Evolutionary conservation across 257 asterid species (phyloP).

Genomic region (Przewalskia tangutica): DNA sequence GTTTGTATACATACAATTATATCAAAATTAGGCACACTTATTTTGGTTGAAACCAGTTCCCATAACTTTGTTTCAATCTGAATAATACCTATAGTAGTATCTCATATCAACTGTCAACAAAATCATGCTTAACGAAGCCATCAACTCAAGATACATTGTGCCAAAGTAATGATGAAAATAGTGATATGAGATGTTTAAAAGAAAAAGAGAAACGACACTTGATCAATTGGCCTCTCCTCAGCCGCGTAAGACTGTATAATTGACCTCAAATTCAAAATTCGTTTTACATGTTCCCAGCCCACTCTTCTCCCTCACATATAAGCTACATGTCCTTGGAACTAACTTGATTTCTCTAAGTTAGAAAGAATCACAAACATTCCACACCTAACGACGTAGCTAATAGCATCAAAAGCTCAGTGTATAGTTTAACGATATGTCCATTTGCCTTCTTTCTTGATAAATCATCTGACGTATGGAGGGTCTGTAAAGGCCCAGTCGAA

Average conservation of each 20-base stretch:
- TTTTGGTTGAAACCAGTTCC: neutral
- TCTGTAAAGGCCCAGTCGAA: slow-evolving; percentile 75
- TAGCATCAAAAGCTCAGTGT: neutral
- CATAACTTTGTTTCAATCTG: neutral
- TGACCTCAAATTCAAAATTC: neutral
- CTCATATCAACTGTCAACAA: neutral
- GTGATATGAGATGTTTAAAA: neutral
- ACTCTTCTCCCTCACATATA: neutral
- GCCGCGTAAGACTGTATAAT: neutral
- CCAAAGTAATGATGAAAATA: neutral
- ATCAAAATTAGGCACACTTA: neutral
- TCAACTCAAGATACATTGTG: neutral
- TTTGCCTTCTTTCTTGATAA: neutral
- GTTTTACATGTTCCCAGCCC: neutral
- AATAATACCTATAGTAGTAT: neutral
- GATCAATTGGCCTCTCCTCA: neutral
- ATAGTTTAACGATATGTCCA: neutral
- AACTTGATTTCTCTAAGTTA: neutral
- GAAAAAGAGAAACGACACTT: neutral
- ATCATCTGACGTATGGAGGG: slow-evolving; percentile 71
- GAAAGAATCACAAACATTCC: neutral
- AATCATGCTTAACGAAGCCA: neutral
- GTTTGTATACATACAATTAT: too few species aligned
- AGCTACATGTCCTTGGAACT: neutral
- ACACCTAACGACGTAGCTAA: neutral